These are phyloP conservation scores for Hapsidospora chrysogenum DNA, from an alignment of 495 filamentous ascomycete genomes.

Conservation along the genomic window DNA sequence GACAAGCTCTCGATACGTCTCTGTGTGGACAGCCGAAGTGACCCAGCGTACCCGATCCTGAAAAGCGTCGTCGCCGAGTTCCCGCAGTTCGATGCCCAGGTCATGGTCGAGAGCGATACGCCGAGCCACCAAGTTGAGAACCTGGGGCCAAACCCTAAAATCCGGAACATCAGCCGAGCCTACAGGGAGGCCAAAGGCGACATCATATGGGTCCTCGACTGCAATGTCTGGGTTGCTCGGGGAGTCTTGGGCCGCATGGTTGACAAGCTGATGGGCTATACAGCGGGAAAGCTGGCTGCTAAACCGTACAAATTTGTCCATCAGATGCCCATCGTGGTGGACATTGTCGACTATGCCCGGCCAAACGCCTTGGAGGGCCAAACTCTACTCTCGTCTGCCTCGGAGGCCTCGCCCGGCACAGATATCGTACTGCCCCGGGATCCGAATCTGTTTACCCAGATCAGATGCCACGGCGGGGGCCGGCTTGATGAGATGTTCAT, in stretches of 20 bases:
- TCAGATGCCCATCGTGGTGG: conserved; percentile 75
- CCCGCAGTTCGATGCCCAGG: conserved; percentile 49
- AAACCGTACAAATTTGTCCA: conserved; percentile 87
- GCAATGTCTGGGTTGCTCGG: conserved; percentile 82
- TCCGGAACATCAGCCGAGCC: conserved; percentile 87
- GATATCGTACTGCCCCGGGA: too few relatives aligned
- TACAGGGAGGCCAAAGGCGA: conserved; percentile 91
- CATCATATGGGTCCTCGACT: conserved; percentile 89
- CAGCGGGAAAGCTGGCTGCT: conserved; percentile 12
- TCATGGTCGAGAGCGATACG: conserved; percentile 72
- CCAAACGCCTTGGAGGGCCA: conserved; percentile 21
- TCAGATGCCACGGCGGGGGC: conserved; percentile 42
- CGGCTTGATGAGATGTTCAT: conserved; percentile 88
- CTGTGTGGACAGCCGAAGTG: conserved; percentile 60
- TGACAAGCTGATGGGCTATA: conserved; percentile 60
- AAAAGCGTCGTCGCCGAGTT: conserved; percentile 54
- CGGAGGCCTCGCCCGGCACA: conserved; percentile 12
- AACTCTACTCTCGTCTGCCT: conserved; percentile 18
- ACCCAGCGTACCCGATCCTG: conserved; percentile 65
- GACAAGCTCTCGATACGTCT: conserved; percentile 67
- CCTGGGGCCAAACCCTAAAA: conserved; percentile 93
- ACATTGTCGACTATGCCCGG: conserved; percentile 33
- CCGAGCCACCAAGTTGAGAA: conserved; percentile 31
- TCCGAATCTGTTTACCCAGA: neutral
- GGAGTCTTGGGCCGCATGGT: conserved; percentile 75